A percentile compares a stretch with the other conserved stretches of the same genome.
These are phyloP conservation scores for Brassica rapa DNA, from an alignment of 345 rosid species.

Conservation along the genomic window DNA sequence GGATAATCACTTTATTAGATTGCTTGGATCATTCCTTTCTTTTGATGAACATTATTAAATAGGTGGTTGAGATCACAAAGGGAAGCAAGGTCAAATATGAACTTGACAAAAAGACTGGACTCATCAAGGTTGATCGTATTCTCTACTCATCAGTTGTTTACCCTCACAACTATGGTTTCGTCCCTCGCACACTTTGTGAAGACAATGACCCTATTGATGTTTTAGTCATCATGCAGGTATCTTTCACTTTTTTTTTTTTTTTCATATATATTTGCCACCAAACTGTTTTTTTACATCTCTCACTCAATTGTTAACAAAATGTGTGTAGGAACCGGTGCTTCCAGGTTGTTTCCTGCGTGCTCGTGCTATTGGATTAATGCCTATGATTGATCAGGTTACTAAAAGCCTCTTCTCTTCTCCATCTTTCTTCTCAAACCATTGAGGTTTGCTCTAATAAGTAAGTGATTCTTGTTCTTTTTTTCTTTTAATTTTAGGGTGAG, in stretches of 20 bases:
- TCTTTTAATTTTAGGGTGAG: constrained; percentile 59
- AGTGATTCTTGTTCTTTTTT: neutral
- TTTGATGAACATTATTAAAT: neutral
- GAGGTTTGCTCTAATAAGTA: neutral
- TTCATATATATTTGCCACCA: neutral
- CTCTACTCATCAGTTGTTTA: constrained; percentile 92
- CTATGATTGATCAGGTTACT: constrained; percentile 92
- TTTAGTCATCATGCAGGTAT: constrained; percentile 89
- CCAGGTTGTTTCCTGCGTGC: constrained; percentile 96
- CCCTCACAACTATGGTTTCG: constrained; percentile 98
- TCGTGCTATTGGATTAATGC: constrained; percentile 95
- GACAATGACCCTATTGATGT: constrained; percentile 97
- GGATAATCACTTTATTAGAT: neutral
- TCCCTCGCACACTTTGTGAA: constrained; percentile 92
- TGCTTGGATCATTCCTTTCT: neutral
- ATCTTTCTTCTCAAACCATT: neutral
- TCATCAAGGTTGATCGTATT: constrained; percentile 92
- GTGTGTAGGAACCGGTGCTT: constrained; percentile 82
- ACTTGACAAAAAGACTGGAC: constrained; percentile 93
- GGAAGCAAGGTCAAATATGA: constrained; percentile 99
- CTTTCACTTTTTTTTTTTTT: neutral
- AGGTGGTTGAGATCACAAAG: constrained; percentile 96
- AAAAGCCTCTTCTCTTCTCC: neutral
- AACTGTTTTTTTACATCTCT: neutral
- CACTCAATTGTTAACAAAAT: neutral